A percentile compares a stretch with the other conserved stretches of the same genome.
Evolutionary conservation across 345 rosid genomes (phyloP).

Genomic region (Arabis hirsuta): DNA sequence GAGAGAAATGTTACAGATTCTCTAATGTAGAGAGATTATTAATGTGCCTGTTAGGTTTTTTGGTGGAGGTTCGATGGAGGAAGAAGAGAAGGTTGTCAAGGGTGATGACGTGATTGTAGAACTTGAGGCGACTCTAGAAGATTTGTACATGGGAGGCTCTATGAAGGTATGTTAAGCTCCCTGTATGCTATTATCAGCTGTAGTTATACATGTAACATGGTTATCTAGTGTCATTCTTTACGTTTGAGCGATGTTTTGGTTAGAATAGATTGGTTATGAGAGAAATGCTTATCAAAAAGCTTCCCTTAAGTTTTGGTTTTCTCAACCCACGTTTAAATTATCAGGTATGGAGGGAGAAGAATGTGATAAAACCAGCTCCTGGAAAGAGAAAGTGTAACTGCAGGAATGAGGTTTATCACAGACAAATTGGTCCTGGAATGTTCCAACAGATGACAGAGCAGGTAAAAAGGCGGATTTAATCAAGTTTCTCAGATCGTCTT

Average conservation of each 20-base stretch:
- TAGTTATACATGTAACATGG: not conserved
- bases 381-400: conserved; percentile 97
- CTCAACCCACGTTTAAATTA: conserved; percentile 22
- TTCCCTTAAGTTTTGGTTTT: conserved; percentile 22
- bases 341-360: conserved; percentile 99
- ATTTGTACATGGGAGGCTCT: conserved; percentile 97
- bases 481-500: conserved; percentile 1
- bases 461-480: conserved; percentile 45
- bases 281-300: not conserved
- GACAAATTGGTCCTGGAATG: conserved; percentile 99
- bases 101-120: conserved; percentile 98
- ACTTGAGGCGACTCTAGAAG: conserved; percentile 91
- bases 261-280: conserved; percentile 1
- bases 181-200: not conserved
- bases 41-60: conserved; percentile 58
- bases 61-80: conserved; percentile 82
- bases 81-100: conserved; percentile 86
- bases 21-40: conserved; percentile 14
- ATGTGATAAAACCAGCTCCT: conserved; percentile 87
- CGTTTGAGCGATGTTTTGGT: not conserved
- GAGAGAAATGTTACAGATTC: conserved; percentile 13
- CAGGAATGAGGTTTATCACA: conserved; percentile 96
- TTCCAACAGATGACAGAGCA: conserved; percentile 99
- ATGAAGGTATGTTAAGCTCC: conserved; percentile 59
- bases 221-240: not conserved